Percentiles rank a stretch among this genome's conserved stretches.
phyloP scores from a whole-genome alignment of 2,329 filamentous ascomycete genomes.

The Fusarium fracticaudum region DNA sequence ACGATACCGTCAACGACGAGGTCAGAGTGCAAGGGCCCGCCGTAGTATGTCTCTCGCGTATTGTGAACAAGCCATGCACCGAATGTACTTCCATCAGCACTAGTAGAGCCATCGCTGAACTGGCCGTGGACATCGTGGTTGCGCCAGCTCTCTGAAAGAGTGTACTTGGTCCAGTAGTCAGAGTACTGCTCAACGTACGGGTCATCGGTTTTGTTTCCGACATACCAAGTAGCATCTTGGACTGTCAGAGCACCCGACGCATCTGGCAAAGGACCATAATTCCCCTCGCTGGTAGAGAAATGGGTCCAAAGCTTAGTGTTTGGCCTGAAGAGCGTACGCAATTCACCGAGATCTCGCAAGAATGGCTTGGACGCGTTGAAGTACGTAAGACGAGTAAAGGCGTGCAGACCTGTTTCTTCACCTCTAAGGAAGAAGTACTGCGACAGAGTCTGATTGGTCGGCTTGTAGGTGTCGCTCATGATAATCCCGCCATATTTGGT shows the following conservation, averaged over 20 bases:
- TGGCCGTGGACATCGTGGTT: slow-evolving; percentile 67
- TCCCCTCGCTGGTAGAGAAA: slow-evolving; percentile 62
- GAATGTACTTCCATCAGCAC: slow-evolving; percentile 60
- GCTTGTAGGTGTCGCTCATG: slow-evolving; percentile 65
- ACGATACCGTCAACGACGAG: slow-evolving; percentile 70
- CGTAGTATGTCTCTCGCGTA: slow-evolving; percentile 68
- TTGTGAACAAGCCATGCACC: slow-evolving; percentile 72
- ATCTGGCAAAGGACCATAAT: slow-evolving; percentile 60
- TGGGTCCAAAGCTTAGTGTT: slow-evolving; percentile 69
- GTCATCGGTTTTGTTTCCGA: slow-evolving; percentile 63
- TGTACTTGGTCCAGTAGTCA: slow-evolving; percentile 73
- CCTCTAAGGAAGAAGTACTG: slow-evolving; percentile 72
- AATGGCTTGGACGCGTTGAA: slow-evolving; percentile 63
- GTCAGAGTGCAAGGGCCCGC: slow-evolving; percentile 68
- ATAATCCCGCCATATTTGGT: slow-evolving; percentile 64
- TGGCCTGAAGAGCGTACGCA: slow-evolving; percentile 68
- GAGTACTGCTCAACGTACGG: slow-evolving; percentile 63
- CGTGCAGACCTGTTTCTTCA: slow-evolving; percentile 68
- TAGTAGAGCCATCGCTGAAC: slow-evolving; percentile 50
- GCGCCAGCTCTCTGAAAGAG: slow-evolving; percentile 65
- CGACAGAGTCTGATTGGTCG: slow-evolving; percentile 66
- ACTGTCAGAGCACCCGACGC: slow-evolving; percentile 56
- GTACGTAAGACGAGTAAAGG: slow-evolving; percentile 66
- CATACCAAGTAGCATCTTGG: slow-evolving; percentile 70
- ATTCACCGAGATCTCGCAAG: slow-evolving; percentile 66